Evolutionary conservation across 768 basidiomycete species (phyloP).

Genomic region (Psilocybe cubensis): DNA sequence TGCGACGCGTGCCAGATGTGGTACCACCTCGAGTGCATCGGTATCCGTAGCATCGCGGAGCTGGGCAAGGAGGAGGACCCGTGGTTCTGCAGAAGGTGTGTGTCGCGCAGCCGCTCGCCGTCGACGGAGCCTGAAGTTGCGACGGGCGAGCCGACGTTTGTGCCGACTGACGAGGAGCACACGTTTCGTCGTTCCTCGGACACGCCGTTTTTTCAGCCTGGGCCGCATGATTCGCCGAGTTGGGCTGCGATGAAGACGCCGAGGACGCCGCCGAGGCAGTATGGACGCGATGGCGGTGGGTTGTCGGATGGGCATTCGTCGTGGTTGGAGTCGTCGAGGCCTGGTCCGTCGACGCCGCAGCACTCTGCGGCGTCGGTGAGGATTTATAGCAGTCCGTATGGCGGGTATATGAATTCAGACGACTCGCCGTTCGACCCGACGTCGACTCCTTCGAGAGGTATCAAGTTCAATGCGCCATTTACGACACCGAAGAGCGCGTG

Average conservation of each 20-base stretch:
- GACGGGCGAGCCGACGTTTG: slow-evolving; percentile 69
- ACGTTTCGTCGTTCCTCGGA: slow-evolving; percentile 47
- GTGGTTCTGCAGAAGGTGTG: slow-evolving; percentile 73
- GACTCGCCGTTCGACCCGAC: slow-evolving; percentile 76
- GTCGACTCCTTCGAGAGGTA: slow-evolving; percentile 81
- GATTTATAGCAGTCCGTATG: slow-evolving; percentile 42
- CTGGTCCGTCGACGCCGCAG: slow-evolving; percentile 60
- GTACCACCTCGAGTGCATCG: slow-evolving; percentile 84
- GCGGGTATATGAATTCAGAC: slow-evolving; percentile 37
- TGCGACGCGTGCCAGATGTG: slow-evolving; percentile 81
- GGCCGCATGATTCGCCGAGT: slow-evolving; percentile 59
- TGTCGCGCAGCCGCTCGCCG: slow-evolving; percentile 45
- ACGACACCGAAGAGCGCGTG: slow-evolving; percentile 65
- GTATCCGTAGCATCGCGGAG: slow-evolving; percentile 63
- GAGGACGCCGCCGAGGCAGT: slow-evolving; percentile 47
- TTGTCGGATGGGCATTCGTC: slow-evolving; percentile 38
- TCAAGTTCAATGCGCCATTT: slow-evolving; percentile 61
- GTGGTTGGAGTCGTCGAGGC: slow-evolving; percentile 51
- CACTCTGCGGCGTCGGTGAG: slow-evolving; percentile 38
- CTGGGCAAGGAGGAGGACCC: slow-evolving; percentile 78
- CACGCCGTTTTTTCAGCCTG: slow-evolving; percentile 62
- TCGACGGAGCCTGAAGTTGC: slow-evolving; percentile 34
- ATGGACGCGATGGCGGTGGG: too few relatives aligned
- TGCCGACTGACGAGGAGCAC: slow-evolving; percentile 60
- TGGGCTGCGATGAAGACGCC: slow-evolving; percentile 50